Base-by-base conservation (phyloP, 768 basidiomycete genomes). In the Termitomyces sp. region DNA sequence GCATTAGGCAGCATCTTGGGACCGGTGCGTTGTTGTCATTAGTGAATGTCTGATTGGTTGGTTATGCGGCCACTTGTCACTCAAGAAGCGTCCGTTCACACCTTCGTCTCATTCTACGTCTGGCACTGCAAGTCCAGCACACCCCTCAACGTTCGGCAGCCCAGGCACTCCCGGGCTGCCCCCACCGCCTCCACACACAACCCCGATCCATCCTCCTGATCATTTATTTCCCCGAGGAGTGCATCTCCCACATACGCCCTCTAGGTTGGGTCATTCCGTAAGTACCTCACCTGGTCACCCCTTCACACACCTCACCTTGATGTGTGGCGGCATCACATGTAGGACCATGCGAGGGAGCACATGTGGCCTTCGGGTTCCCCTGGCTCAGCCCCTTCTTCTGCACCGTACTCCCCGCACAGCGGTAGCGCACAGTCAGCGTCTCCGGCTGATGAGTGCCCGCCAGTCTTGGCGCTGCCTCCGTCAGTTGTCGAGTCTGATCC, bases 1-100 rank as follows among this genome's bases (percentile, higher is more conserved):
- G 84, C 81, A 0, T 69, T 87, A 54, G 85, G 85, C 22, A 84
- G 82, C 64, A 85, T 87, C 45, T 70, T 87, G 13, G 72, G 80
- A 12, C 84, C 84, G 61, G 84, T 86, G 66, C 70, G 83, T 76
- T 57, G 49, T 56, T 34, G 24, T 54, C 33, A 50, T 61, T 57
- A 18, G 52, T 30, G 20, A 57, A 61, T 41, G 31, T 63, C 48
- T 53, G 52, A 42, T 63, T 62, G 47, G 39, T 20, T 37, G 52
- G 51, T 47, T 54, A 56, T 47, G 60, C 46, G 50, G 53, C 67
- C 53, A 54, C 47, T 42, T 44, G 12, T 58, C 31, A 55, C n/a
- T 52, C 44, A 68, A 84, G 81, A 84, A 83, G 78, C 81, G 82
- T 18, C 78, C 81, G 27, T 73, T 56, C 65, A 74, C 71, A n/a